Evolutionary conservation across 1,139 yeast genomes (phyloP), one percentile per base, ranked within the genome.

Genomic region (Pichia sp.): DNA sequence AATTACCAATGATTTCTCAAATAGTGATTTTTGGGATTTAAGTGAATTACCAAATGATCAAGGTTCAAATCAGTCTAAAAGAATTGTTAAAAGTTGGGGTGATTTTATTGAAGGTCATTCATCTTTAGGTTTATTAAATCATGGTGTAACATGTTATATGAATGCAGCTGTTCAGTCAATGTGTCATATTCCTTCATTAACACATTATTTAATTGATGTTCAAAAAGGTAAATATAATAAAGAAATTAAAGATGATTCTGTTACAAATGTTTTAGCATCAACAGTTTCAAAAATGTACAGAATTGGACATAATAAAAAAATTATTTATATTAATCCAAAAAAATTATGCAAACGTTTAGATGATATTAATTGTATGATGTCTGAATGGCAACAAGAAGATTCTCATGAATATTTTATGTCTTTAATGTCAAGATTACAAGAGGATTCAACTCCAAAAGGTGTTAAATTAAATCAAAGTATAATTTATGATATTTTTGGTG

Each of bases 341-440:
- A 77, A 74, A 53, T 69, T 89, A 52, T 80, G 88, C 42, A 70
- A 72, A 40, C 70, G 91, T 48, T 66, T 89, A 43, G 85, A 76
- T 40, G 95, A 87, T 53, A 87, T 89, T 54, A 89, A 89, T 61
- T 87, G 95, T 59, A 83, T 86, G 93, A 87, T 89, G 95, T 80
- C 89, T 31, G 91, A 81, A 59, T 88, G 95, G 95, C 89, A 87
- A 61, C 98, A 91, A 62, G 97, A 91, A 63, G 99, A 91, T 61
- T 84, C 96, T 1, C 99, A 91, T 62, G 99, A 91, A 62, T 91
- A 89, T 63, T 86, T 80, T 60, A 88, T 89, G 96, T 84, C 95
- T 15, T 67, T 89, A 47, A 72, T 89, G 71, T 80, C 93, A 9
- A 67, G 96, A 42, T 65, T 89, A 44, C 97, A 89, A 62, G 96